phyloP scores from a whole-genome alignment of 352 stramenopile genomes.

The Phytophthora macrochlamydospora region DNA sequence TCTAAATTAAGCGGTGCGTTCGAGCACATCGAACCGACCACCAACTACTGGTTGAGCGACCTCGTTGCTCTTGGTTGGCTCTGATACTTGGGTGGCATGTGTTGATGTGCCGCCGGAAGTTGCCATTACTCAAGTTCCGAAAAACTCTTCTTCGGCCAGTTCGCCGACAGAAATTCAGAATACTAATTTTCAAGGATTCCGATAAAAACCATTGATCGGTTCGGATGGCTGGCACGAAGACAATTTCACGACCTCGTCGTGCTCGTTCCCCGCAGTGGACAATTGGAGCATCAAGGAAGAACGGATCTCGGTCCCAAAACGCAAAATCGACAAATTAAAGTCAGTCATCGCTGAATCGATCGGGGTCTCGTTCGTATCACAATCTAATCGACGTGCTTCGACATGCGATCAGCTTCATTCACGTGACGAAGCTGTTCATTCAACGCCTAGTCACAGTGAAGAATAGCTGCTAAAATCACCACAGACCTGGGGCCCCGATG shows the following conservation, averaged over 20 bases:
- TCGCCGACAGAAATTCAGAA: too few species aligned
- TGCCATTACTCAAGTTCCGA: too few species aligned
- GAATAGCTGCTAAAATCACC: neutral
- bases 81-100: too few species aligned
- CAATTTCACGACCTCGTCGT: neutral
- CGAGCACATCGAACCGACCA: too few species aligned
- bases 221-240: too few species aligned
- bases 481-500: neutral
- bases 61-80: too few species aligned
- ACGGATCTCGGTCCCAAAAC: slow-evolving; percentile 4
- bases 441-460: slow-evolving; percentile 4
- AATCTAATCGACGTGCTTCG: neutral
- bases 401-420: slow-evolving; percentile 13
- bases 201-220: too few species aligned
- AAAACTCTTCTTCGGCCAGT: too few species aligned
- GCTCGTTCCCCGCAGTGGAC: neutral
- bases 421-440: slow-evolving; percentile 5
- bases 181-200: too few species aligned
- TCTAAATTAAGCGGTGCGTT: too few species aligned
- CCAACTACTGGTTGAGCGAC: too few species aligned
- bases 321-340: slow-evolving; percentile 3
- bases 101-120: too few species aligned
- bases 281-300: slow-evolving; percentile 11
- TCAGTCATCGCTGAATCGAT: neutral
- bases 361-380: neutral